Conservation (phyloP, 2,329 filamentous ascomycete genomes). For the Thermothelomyces thermophilus region DNA sequence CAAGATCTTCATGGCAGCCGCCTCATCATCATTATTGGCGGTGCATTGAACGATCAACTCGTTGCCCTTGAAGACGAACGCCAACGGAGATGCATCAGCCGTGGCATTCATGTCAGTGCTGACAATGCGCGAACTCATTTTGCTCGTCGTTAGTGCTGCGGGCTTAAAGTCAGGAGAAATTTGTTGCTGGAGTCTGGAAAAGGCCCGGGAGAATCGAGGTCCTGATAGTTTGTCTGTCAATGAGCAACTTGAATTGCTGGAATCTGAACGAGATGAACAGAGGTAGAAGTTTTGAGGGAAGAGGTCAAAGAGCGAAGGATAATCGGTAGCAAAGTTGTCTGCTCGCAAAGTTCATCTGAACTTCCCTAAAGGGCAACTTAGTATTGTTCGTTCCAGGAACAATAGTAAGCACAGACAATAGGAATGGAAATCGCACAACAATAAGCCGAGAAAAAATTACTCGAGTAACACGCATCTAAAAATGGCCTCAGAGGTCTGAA, state of each 20-base stretch:
- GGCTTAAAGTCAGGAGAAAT: background rate
- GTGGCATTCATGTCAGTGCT: background rate
- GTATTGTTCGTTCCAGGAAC: background rate
- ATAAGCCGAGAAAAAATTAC: background rate
- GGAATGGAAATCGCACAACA: background rate
- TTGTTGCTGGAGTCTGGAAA: background rate
- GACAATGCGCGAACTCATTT: slow-evolving; percentile 2
- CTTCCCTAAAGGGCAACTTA: background rate
- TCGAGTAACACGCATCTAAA: no score
- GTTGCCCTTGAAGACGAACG: slow-evolving; percentile 11
- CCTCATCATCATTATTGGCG: slow-evolving; percentile 4
- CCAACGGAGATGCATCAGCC: background rate
- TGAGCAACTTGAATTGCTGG: background rate
- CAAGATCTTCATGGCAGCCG: background rate
- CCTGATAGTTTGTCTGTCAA: background rate
- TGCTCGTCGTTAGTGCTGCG: background rate
- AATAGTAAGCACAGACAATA: background rate
- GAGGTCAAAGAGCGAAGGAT: no score
- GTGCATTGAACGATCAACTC: slow-evolving; percentile 16
- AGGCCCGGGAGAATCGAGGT: background rate
- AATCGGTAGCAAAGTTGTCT: no score
- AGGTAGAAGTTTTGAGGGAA: background rate
- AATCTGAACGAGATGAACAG: background rate
- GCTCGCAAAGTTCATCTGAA: no score
- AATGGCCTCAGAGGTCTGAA: no score